Evolutionary conservation across 1,139 yeast genomes (phyloP).

Genomic region (Scheffersomyces cryptocercus): DNA sequence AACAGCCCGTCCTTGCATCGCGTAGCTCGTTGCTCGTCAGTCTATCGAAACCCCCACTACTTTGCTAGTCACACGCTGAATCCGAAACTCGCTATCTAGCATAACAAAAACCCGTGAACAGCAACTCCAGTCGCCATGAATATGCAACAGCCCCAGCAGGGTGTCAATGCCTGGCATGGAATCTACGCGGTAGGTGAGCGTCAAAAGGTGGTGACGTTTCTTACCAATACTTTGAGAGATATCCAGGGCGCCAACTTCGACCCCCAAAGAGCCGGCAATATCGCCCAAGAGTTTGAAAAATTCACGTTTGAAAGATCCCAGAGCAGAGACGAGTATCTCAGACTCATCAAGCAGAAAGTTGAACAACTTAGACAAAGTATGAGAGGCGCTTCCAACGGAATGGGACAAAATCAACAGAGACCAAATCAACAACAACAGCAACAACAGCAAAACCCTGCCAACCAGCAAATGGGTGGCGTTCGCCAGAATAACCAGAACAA

Average conservation of each 20-base stretch:
- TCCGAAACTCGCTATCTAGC: no score
- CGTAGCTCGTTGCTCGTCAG: no score
- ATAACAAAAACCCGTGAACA: no score
- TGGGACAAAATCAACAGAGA: slow-evolving; percentile 5
- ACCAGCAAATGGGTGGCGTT: slow-evolving; percentile 23
- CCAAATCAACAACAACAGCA: slow-evolving; percentile 15
- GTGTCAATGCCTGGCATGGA: slow-evolving; percentile 41
- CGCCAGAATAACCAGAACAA: slow-evolving; percentile 10
- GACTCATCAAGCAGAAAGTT: slow-evolving; percentile 41
- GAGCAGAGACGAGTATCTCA: slow-evolving; percentile 42
- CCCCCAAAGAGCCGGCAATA: slow-evolving; percentile 38
- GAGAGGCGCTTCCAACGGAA: slow-evolving; percentile 15
- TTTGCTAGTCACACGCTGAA: no score
- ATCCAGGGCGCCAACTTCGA: slow-evolving; percentile 38
- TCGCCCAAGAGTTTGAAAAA: slow-evolving; percentile 50
- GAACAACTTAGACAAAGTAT: slow-evolving; percentile 34
- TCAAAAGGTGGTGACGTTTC: slow-evolving; percentile 43
- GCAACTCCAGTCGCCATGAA: slow-evolving; percentile 1
- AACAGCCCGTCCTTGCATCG: no score
- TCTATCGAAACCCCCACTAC: no score
- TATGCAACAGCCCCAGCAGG: slow-evolving; percentile 23
- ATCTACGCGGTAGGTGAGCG: slow-evolving; percentile 41
- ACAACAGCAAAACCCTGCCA: slow-evolving; percentile 28
- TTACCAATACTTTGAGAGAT: slow-evolving; percentile 41
- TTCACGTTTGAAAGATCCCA: slow-evolving; percentile 41